Evolutionary conservation across 495 filamentous ascomycete species (phyloP), one percentile per base, ranked within the genome.

Genomic region (Lophiotrema nucula): DNA sequence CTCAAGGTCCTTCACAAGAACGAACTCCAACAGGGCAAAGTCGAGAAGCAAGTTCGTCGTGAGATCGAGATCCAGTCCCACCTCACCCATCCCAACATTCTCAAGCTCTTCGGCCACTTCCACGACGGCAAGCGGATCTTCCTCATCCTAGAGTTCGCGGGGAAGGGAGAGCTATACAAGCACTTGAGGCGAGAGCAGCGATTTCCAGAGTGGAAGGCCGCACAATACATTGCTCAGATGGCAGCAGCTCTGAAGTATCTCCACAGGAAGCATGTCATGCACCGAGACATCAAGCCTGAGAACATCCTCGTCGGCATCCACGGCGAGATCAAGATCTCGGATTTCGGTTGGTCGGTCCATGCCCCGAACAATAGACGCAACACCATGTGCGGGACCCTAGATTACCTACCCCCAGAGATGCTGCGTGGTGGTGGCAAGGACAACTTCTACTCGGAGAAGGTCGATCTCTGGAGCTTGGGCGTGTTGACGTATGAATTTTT

Each of bases 51-150:
- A 74, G 89, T 97, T 41, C 83, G 95, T 28, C 87, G 93, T 67
- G 93, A 98, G 70, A 96, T 98, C 51, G 93, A 98, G 73, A 97
- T 98, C 56, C 93, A 98, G 74, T 90, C 85, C 71, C 95, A 98
- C 70, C 79, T 98, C 44, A 86, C 92, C 19, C 93, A 98, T 72
- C 93, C 93, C 35, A 97, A 97, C 71, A 93, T 98, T 69, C 78
- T 98, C 28, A 83, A 90, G 57, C 81, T 98, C 19, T 97, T 89
- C 74, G 91, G 92, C 10, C 92, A 97, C 67, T 98, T 98, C 75
- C 92, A 98, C 73, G 93, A 98, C 71, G 89, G 82, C 75, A 96
- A 96, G 75, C 84, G 93, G 31, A 88, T 97, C 55, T 97, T 98
- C 70, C 74, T 98, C 51, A 96, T 98, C 55, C 80, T 98, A 16